These are phyloP conservation scores for Candida awuae DNA, from an alignment of 805 yeast genomes.

Conservation along the genomic window DNA sequence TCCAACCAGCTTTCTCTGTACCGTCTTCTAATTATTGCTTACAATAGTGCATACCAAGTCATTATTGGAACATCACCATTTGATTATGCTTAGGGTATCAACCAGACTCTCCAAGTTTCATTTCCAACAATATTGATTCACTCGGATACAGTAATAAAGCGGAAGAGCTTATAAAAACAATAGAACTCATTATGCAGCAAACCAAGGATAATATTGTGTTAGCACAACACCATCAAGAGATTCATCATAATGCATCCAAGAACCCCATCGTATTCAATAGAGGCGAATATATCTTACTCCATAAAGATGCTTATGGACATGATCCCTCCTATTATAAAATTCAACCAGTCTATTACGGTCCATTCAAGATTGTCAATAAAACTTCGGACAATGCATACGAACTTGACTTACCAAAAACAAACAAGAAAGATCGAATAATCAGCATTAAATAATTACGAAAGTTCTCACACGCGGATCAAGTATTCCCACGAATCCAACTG, in stretches of 20 bases:
- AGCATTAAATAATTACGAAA: too few relatives aligned
- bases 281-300: neutral
- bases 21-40: too few relatives aligned
- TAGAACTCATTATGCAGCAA: neutral
- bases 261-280: neutral
- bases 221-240: neutral
- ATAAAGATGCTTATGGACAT: neutral
- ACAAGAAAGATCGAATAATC: neutral
- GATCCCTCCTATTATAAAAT: neutral
- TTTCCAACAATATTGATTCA: neutral
- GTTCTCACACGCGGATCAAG: too few relatives aligned
- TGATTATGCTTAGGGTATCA: neutral
- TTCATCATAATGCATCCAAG: neutral
- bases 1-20: too few relatives aligned
- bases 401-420: neutral
- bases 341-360: neutral
- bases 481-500: too few relatives aligned
- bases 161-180: neutral
- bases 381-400: neutral
- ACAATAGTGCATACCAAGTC: conserved; percentile 3
- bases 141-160: neutral
- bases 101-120: neutral
- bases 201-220: neutral
- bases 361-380: neutral
- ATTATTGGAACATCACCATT: neutral